phyloP scores from a whole-genome alignment of 257 asterid species.

The Gardenia jasminoides region DNA sequence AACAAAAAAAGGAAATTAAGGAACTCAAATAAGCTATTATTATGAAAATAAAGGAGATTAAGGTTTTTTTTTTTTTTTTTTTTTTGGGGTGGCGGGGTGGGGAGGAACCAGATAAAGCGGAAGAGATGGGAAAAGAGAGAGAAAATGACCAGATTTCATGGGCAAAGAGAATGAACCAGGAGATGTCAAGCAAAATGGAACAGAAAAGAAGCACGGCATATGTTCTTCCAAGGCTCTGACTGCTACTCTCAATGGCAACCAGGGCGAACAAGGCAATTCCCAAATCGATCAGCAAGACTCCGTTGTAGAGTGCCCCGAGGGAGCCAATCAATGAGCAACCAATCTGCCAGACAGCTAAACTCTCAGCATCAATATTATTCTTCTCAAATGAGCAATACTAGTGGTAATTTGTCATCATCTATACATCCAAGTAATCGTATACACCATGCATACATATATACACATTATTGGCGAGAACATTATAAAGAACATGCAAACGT shows the following conservation, averaged over 20 bases:
- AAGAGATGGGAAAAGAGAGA: background rate
- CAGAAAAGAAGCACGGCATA: constrained; percentile 77
- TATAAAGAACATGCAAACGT: too few relatives aligned
- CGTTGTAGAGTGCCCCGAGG: constrained; percentile 79
- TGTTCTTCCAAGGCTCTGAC: constrained; percentile 84
- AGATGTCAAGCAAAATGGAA: constrained; percentile 69
- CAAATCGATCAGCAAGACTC: constrained; percentile 65
- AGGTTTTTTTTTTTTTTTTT: too few relatives aligned
- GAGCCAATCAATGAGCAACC: constrained; percentile 88
- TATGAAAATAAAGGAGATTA: background rate
- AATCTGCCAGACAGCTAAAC: constrained; percentile 39
- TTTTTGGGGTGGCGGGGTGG: background rate
- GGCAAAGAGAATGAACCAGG: constrained; percentile 79
- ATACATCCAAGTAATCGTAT: background rate
- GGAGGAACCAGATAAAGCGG: background rate
- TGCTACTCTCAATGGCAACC: constrained; percentile 91
- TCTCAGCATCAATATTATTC: background rate
- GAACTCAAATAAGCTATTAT: background rate
- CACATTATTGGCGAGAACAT: too few relatives aligned
- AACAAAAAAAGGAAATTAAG: too few relatives aligned
- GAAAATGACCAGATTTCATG: constrained; percentile 55
- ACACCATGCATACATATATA: too few relatives aligned
- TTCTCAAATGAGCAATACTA: background rate
- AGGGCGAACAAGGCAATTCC: constrained; percentile 78
- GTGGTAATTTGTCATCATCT: background rate